A percentile compares a stretch with the other conserved stretches of the same genome.
Conservation (phyloP, 441 rosid genomes). For the Hura crepitans region DNA sequence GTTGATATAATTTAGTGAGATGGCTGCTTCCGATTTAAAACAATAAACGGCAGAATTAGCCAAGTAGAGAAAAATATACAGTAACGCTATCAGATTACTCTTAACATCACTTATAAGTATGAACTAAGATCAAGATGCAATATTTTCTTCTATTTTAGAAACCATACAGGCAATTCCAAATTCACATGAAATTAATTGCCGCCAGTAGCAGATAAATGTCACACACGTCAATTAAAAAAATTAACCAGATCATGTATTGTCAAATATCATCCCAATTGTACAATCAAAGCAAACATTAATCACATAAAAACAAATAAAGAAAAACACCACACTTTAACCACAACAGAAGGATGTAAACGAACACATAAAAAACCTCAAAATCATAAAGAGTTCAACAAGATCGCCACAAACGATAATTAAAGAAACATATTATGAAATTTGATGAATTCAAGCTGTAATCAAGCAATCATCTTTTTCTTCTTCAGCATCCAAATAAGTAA, state of each 20-base stretch:
- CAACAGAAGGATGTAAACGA: not conserved
- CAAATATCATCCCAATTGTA: not conserved
- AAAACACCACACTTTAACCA: not conserved
- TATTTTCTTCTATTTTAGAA: not conserved
- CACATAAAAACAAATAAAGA: not conserved
- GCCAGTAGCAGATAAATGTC: not conserved
- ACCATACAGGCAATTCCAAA: not conserved
- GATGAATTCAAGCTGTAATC: not conserved
- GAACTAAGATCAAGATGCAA: not conserved
- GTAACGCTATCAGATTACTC: not conserved
- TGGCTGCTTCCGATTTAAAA: not conserved
- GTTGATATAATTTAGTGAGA: not conserved
- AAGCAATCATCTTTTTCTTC: not conserved
- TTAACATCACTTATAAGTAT: not conserved
- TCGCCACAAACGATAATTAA: not conserved
- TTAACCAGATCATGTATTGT: not conserved
- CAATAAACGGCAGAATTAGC: not conserved
- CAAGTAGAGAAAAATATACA: not conserved
- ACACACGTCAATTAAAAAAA: not conserved
- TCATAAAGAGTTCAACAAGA: not conserved
- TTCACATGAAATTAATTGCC: not conserved
- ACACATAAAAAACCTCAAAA: not conserved
- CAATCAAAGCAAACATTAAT: not conserved
- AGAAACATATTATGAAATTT: not conserved
- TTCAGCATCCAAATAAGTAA: not conserved